Base-by-base conservation (phyloP, 495 filamentous ascomycete genomes). In the Penicillium argentinense region DNA sequence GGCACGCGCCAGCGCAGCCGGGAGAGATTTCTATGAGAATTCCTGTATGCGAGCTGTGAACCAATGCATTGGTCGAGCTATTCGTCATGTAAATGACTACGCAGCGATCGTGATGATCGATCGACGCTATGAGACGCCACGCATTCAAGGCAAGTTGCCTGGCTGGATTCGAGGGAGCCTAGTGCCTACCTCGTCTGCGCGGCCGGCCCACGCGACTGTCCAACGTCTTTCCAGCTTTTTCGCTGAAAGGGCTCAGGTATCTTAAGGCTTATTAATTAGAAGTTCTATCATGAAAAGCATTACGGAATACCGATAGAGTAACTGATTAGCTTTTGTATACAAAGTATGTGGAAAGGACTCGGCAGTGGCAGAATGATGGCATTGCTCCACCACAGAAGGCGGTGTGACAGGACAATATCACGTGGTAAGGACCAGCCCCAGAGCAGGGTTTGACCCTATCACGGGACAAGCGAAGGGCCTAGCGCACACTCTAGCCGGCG, bases 1-100 rank as follows among this genome's bases (percentile, higher is more conserved):
- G 37, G 56, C 52, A 28, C 53, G 50, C 2, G 57, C 80, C 17
- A 91, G 85, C 57, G 82, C 82, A 40, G 87, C 83, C 1, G 82
- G 82, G 2, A 72, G 84, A 25, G 88, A 92, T 27, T 95, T 92
- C 62, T 96, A 95, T 61, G 91, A 96, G 65, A 97, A 97, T 59
- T 82, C 88, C 2, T 95, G 89, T 67, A 96, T 98, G 89, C 77
- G 93, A 30, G 89, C 92, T 11, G 95, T 98, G 29, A 98, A 98
- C 63, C 93, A 98, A 72, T 90, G 87, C 57, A 89, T 98, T 53
- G 93, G 93, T 3, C 76, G 93, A 48, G 93, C 91, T 1, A 96
- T 98, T 51, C 74, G 93, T 26, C 93, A 98, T 66, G 79, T 77
- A 11, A 78, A 78, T 27, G 93, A 98, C 55, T 97, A 95, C 67